Percentiles rank a stretch among this genome's conserved stretches.
Evolutionary conservation across 306 rosid genomes (phyloP).

Genomic region (Trifolium fragiferum): DNA sequence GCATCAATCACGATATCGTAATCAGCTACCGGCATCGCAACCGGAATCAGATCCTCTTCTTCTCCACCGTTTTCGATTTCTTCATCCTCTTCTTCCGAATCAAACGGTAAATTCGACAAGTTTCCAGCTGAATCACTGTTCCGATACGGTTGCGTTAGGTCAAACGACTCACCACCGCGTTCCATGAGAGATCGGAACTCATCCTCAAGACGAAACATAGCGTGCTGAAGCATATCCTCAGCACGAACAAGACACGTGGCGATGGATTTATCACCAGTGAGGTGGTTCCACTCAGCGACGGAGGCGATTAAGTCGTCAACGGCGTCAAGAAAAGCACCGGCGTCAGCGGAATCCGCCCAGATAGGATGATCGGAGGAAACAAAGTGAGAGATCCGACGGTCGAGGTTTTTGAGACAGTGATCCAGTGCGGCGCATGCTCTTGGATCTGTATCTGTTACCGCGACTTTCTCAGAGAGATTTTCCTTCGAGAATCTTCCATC

Average conservation of each 20-base stretch:
- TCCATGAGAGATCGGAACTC: slow-evolving; percentile 92
- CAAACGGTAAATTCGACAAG: slow-evolving; percentile 50
- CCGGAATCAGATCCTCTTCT: slow-evolving; percentile 62
- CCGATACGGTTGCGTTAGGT: slow-evolving; percentile 53
- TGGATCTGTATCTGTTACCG: slow-evolving; percentile 42
- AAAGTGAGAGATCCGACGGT: slow-evolving; percentile 79
- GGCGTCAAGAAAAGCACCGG: slow-evolving; percentile 78
- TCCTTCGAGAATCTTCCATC: slow-evolving; percentile 93
- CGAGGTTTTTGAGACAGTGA: slow-evolving; percentile 68
- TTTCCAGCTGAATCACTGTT: slow-evolving; percentile 53
- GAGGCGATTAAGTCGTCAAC: slow-evolving; percentile 71
- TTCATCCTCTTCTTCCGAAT: slow-evolving; percentile 64
- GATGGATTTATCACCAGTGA: slow-evolving; percentile 64
- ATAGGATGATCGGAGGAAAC: slow-evolving; percentile 72
- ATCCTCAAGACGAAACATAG: slow-evolving; percentile 85
- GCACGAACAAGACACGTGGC: slow-evolving; percentile 70
- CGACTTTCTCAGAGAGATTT: slow-evolving; percentile 65
- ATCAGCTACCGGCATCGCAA: slow-evolving; percentile 73
- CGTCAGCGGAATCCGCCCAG: slow-evolving; percentile 77
- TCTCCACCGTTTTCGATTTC: slow-evolving; percentile 42
- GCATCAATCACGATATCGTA: slow-evolving; percentile 83
- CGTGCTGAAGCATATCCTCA: slow-evolving; percentile 83
- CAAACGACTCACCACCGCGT: slow-evolving; percentile 87
- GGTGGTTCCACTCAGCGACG: slow-evolving; percentile 75
- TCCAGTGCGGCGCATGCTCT: slow-evolving; percentile 63